Evolutionary conservation across 352 stramenopile species (phyloP).

Genomic region (Hyaloperonospora arabidopsidis): DNA sequence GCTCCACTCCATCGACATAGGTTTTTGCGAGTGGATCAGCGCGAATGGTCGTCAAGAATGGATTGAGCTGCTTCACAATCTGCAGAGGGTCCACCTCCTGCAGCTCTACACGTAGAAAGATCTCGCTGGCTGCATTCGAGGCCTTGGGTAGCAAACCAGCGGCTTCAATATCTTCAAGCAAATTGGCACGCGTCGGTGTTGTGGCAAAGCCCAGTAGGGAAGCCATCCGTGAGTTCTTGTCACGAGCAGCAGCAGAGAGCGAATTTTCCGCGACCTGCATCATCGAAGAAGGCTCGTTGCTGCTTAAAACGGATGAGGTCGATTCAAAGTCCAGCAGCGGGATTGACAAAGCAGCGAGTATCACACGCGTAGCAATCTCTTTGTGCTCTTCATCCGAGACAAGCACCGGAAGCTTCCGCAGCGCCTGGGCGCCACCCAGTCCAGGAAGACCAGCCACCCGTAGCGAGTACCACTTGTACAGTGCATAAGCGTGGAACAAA

Average conservation of each 20-base stretch:
- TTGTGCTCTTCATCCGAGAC: slow-evolving; percentile 75
- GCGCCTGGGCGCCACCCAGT: slow-evolving; percentile 33
- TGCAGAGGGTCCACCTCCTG: slow-evolving; percentile 66
- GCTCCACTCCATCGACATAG: slow-evolving; percentile 56
- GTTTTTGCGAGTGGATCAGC: slow-evolving; percentile 35
- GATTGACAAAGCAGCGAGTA: slow-evolving; percentile 92
- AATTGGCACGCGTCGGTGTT: slow-evolving; percentile 83
- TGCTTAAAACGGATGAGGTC: slow-evolving; percentile 45
- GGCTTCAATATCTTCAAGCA: slow-evolving; percentile 86
- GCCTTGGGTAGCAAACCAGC: slow-evolving; percentile 62
- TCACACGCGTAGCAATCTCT: slow-evolving; percentile 84
- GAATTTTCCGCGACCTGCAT: slow-evolving; percentile 29
- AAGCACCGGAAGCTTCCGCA: slow-evolving; percentile 34
- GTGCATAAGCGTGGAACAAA: slow-evolving; percentile 95
- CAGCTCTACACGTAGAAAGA: slow-evolving; percentile 67
- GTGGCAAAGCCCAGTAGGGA: slow-evolving; percentile 85
- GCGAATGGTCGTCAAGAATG: slow-evolving; percentile 39
- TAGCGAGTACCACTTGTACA: slow-evolving; percentile 93
- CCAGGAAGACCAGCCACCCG: slow-evolving; percentile 83
- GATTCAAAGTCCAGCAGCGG: slow-evolving; percentile 70
- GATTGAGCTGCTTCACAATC: slow-evolving; percentile 70
- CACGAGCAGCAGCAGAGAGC: slow-evolving; percentile 52
- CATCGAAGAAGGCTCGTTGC: slow-evolving; percentile 51
- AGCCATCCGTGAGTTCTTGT: slow-evolving; percentile 93
- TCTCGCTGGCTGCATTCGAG: slow-evolving; percentile 40